Percentiles rank a stretch among this genome's conserved stretches.
These are phyloP conservation scores for Metschnikowia sp. DNA, from an alignment of 805 yeast species.

Conservation along the genomic window DNA sequence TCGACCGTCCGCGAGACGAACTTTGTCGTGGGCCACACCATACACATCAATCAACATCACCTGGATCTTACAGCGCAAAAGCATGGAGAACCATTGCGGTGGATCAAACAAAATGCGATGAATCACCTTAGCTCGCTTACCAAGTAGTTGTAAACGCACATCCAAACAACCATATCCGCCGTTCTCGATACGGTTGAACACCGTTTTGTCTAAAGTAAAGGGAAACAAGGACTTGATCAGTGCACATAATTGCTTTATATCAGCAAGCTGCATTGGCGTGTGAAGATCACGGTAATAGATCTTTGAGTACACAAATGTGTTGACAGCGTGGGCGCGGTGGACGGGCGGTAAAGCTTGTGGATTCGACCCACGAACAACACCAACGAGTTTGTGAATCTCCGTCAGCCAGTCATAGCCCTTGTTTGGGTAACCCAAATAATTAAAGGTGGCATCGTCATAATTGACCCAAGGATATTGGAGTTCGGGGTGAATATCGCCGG, in stretches of 20 bases:
- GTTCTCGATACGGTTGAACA: neutral
- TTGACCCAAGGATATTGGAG: neutral
- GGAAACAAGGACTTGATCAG: neutral
- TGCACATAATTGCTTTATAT: neutral
- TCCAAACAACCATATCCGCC: slow-evolving; percentile 1
- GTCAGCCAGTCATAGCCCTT: neutral
- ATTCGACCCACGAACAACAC: neutral
- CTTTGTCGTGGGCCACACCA: neutral
- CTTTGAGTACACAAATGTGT: neutral
- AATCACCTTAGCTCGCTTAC: neutral
- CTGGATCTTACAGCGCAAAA: neutral
- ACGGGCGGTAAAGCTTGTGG: neutral
- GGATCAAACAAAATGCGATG: neutral
- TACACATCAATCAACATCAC: neutral
- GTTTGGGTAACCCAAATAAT: neutral
- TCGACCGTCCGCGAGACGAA: neutral
- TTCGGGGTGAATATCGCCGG: neutral
- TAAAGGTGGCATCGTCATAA: neutral
- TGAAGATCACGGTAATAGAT: neutral
- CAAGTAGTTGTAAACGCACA: neutral
- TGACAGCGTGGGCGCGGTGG: neutral
- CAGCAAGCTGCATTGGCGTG: neutral
- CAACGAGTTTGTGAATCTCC: neutral
- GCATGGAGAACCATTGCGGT: neutral
- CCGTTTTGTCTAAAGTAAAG: neutral